Evolutionary conservation across 176 grass and related monocot species (phyloP), one percentile per base, ranked within the genome.

Genomic region (Zea luxurians): DNA sequence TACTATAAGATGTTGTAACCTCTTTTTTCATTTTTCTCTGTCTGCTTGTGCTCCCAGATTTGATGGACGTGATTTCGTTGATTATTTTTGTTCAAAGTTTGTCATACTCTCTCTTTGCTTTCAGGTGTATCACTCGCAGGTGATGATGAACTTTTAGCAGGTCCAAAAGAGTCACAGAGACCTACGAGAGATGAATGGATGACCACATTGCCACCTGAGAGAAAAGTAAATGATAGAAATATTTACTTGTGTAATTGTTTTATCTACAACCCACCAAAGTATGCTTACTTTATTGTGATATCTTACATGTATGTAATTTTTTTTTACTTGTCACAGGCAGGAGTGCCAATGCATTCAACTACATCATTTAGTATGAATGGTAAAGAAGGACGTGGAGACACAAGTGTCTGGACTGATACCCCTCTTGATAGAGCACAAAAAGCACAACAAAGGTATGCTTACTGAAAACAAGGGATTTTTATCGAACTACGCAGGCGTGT

Each of bases 101-200:
- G 27, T 34, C 47, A 76, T 7, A 5, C 21, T 58, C 11, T 58
- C 11, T 84, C 52, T 82, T 27, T 64, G 7, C 82, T 73, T 37
- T 20, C 61, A 97, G 94, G 95, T 74, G 84, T 98, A 83, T 92
- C 95, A 20, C 89, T 98, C 20, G 95, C 88, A n/a, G 91, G 91
- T 66, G 95, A 94, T 81, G 89, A 94, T 38, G 95, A 98, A 82
- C 91, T 98, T 83, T 83, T 98, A 68, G 85, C 91, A 59, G 85
- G 89, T 44, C 88, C 89, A 11, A 94, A 90, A 83, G 83, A 88
- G 74, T 48, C 82, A 78, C 89, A 94, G 70, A 60, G 69, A 83
- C 89, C 85, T 59, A 98, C 80, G 70, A 87, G 96, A 76, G 96
- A 98, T 74, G 96, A 98, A 74, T 98, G 96, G 96, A 98, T 98